phyloP scores from a whole-genome alignment of 2,329 filamentous ascomycete species.

The Fusarium sp. region DNA sequence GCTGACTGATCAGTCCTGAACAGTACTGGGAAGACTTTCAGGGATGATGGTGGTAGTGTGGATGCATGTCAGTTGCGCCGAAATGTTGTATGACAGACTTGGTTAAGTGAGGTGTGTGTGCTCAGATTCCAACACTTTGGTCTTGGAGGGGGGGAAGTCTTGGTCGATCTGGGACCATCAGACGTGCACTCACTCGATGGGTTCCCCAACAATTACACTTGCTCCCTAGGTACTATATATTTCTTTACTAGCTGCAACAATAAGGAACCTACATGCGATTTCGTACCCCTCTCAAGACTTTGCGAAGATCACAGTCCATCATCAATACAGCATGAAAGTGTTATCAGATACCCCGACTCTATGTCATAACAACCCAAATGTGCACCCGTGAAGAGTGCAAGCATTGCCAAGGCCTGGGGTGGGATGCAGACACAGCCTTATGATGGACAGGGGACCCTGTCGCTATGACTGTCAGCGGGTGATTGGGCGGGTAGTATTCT shows the following conservation, averaged over 20 bases:
- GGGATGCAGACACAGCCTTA: conserved; percentile 37
- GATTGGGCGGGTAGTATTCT: background rate
- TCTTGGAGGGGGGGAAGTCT: conserved; percentile 32
- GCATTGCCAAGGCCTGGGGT: conserved; percentile 31
- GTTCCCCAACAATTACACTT: background rate
- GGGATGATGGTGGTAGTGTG: conserved; percentile 8
- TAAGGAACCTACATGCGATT: background rate
- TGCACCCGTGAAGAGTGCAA: conserved; percentile 21
- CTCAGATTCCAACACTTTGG: conserved; percentile 34
- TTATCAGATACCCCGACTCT: background rate
- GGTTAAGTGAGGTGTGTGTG: conserved; percentile 26
- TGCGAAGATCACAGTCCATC: background rate
- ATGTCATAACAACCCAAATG: background rate
- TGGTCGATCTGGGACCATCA: conserved; percentile 25
- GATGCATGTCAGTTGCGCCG: conserved; percentile 19
- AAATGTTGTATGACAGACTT: conserved; percentile 22
- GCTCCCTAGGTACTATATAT: background rate
- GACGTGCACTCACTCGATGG: background rate
- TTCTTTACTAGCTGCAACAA: background rate
- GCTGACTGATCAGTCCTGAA: conserved; percentile 6
- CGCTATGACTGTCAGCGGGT: conserved; percentile 31
- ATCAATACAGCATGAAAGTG: background rate
- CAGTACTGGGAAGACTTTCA: conserved; percentile 1
- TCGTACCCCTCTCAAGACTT: background rate
- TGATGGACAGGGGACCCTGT: conserved; percentile 25